Conservation (phyloP, 495 filamentous ascomycete species). For the Cairneyella variabilis region DNA sequence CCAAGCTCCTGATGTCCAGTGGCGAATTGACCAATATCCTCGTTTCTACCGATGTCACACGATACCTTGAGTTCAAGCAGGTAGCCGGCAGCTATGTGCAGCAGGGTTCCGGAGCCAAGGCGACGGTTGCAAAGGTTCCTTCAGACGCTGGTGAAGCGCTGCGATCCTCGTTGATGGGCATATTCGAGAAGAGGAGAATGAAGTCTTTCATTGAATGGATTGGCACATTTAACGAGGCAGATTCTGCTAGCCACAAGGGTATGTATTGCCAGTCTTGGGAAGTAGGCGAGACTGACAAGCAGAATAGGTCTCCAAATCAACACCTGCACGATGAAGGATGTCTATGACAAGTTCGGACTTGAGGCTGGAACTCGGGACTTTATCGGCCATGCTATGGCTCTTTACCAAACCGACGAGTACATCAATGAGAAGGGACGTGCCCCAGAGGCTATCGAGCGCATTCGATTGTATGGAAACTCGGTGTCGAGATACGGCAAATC, state of each 20-base stretch:
- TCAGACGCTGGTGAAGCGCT: constrained; percentile 90
- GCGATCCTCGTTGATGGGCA: constrained; percentile 88
- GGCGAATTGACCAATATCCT: constrained; percentile 98
- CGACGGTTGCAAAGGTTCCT: constrained; percentile 93
- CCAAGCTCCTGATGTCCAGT: constrained; percentile 97
- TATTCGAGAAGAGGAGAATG: constrained; percentile 96
- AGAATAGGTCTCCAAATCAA: constrained; percentile 72
- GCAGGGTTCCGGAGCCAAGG: constrained; percentile 72
- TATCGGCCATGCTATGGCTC: constrained; percentile 95
- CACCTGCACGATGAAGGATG: constrained; percentile 85
- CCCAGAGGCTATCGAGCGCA: constrained; percentile 84
- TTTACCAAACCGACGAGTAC: constrained; percentile 87
- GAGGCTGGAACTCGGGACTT: constrained; percentile 93
- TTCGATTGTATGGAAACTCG: constrained; percentile 94
- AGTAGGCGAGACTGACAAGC: constrained; percentile 4
- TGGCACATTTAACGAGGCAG: constrained; percentile 79
- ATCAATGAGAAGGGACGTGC: constrained; percentile 68
- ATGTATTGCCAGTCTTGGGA: constrained; percentile 25
- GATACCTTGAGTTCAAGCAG: constrained; percentile 98
- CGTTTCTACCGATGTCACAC: constrained; percentile 92
- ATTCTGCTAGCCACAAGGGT: constrained; percentile 87
- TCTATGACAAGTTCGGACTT: constrained; percentile 95
- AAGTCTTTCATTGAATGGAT: constrained; percentile 98
- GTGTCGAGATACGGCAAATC: constrained; percentile 98
- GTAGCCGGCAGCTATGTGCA: constrained; percentile 98